Percentiles rank a stretch among this genome's conserved stretches.
phyloP scores from a whole-genome alignment of 805 yeast species.

The Teunomyces kruisii region DNA sequence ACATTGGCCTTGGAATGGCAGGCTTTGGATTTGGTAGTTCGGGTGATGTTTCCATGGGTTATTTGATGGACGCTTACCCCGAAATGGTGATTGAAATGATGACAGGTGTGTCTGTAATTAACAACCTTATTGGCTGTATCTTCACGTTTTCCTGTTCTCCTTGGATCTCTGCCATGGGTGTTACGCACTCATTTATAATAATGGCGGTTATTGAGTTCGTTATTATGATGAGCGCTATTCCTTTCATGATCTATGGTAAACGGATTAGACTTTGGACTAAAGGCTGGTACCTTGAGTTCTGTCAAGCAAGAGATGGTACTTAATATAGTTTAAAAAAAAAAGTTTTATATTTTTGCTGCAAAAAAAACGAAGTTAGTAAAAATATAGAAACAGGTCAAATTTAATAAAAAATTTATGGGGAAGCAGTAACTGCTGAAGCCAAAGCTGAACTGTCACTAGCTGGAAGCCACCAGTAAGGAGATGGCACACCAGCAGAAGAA shows the following conservation, averaged over 20 bases:
- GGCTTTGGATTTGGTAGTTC: conserved; percentile 72
- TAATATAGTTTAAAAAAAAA: background rate
- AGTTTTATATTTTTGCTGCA: background rate
- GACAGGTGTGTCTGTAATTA: conserved; percentile 67
- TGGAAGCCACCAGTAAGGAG: conserved; percentile 32
- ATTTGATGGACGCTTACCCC: conserved; percentile 67
- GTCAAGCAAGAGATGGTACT: conserved; percentile 36
- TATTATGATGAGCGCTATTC: conserved; percentile 56
- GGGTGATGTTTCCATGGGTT: conserved; percentile 69
- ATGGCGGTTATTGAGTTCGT: conserved; percentile 59
- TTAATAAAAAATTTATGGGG: background rate
- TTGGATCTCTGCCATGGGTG: conserved; percentile 58
- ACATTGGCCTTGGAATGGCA: conserved; percentile 61
- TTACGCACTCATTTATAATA: conserved; percentile 57
- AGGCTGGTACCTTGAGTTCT: conserved; percentile 51
- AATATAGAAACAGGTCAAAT: background rate
- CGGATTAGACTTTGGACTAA: conserved; percentile 57
- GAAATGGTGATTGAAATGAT: conserved; percentile 69
- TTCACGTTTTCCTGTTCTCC: conserved; percentile 66
- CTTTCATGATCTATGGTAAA: conserved; percentile 62
- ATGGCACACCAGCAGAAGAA: conserved; percentile 34
- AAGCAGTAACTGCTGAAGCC: conserved; percentile 22
- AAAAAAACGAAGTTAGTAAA: background rate
- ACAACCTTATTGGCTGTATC: conserved; percentile 62
- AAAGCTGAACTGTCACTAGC: conserved; percentile 23